phyloP scores from a whole-genome alignment of 768 basidiomycete species.

The Boletus rubescentipes region DNA sequence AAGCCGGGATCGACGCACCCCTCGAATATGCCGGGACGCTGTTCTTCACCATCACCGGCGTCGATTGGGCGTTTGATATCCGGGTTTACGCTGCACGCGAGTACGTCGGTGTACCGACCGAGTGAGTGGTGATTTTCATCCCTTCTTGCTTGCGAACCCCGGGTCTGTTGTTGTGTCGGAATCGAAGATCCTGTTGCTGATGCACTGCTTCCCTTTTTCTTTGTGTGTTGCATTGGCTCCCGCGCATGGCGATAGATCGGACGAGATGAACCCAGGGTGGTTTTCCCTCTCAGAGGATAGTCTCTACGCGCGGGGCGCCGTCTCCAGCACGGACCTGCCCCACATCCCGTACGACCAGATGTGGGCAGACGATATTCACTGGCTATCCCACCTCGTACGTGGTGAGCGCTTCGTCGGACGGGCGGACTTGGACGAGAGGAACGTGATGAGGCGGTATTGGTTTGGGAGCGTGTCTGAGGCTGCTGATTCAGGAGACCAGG shows the following conservation, averaged over 20 bases:
- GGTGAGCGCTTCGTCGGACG: slow-evolving; percentile 47
- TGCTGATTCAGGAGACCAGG: too few relatives aligned
- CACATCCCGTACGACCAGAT: slow-evolving; percentile 58
- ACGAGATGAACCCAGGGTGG: slow-evolving; percentile 89
- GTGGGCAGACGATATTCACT: slow-evolving; percentile 65
- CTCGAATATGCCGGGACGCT: slow-evolving; percentile 64
- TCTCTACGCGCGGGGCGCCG: slow-evolving; percentile 4
- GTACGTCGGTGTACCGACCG: slow-evolving; percentile 60
- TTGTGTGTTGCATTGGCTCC: background rate
- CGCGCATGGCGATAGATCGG: slow-evolving; percentile 51
- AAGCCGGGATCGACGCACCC: slow-evolving; percentile 70
- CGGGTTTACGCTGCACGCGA: slow-evolving; percentile 65
- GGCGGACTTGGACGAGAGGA: slow-evolving; percentile 70
- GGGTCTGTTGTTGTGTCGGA: too few relatives aligned
- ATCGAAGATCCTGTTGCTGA: background rate
- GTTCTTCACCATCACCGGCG: slow-evolving; percentile 56
- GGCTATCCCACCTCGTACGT: slow-evolving; percentile 63
- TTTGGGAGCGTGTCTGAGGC: slow-evolving; percentile 58
- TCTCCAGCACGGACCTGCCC: slow-evolving; percentile 15
- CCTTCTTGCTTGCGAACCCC: too few relatives aligned
- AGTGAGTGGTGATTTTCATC: slow-evolving; percentile 45
- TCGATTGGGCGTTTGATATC: slow-evolving; percentile 65
- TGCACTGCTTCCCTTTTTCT: background rate
- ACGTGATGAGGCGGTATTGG: slow-evolving; percentile 69
- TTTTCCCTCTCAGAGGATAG: slow-evolving; percentile 43